A percentile compares a stretch with the other conserved stretches of the same genome.
Evolutionary conservation across 768 basidiomycete species (phyloP).

Genomic region (Psilocybe azurescens): DNA sequence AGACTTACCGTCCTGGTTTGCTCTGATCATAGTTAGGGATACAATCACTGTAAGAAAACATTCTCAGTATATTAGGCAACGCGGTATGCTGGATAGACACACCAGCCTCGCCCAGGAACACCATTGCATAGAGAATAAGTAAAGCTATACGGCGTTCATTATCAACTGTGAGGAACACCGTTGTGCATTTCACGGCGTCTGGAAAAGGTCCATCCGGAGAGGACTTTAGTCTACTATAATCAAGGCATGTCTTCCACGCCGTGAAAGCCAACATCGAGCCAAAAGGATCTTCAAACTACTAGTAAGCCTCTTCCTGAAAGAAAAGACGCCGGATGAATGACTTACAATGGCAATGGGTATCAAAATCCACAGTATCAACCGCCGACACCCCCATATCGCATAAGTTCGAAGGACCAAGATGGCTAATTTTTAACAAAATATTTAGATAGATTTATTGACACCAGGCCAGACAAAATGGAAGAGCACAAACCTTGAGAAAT

Average conservation of each 20-base stretch:
- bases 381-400: constrained; percentile 6
- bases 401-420: constrained; percentile 8
- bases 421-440: neutral
- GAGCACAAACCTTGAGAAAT: constrained; percentile 1
- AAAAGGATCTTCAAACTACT: neutral
- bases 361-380: constrained; percentile 5
- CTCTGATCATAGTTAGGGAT: neutral
- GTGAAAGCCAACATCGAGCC: neutral
- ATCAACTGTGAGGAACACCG: neutral
- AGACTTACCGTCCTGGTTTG: neutral
- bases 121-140: neutral
- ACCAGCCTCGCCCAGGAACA: constrained; percentile 2
- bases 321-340: neutral
- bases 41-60: neutral
- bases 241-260: no score
- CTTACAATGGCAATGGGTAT: neutral
- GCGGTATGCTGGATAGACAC: neutral
- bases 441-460: neutral
- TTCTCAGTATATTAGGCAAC: no score
- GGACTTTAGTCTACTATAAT: no score
- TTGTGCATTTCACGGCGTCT: neutral
- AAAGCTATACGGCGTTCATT: neutral
- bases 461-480: no score
- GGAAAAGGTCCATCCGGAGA: neutral
- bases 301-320: neutral